A percentile compares a stretch with the other conserved stretches of the same genome.
Evolutionary conservation across 1,284 basidiomycete species (phyloP).

Genomic region (Pseudozyma tsukubaensis): DNA sequence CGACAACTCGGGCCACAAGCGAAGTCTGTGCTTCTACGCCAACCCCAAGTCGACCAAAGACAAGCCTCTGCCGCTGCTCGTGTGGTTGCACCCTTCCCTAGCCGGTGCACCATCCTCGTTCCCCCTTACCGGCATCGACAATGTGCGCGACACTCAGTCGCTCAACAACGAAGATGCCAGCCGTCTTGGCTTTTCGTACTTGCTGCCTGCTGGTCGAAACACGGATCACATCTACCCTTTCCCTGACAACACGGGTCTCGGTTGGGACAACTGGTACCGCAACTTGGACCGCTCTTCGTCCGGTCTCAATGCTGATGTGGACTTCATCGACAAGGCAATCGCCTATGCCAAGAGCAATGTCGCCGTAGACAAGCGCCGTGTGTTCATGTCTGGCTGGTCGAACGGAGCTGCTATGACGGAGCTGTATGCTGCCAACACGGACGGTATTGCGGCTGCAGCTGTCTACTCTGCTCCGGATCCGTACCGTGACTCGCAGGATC

Average conservation of each 20-base stretch:
- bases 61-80: slow-evolving; percentile 30
- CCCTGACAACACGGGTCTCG: slow-evolving; percentile 24
- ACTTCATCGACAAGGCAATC: slow-evolving; percentile 33
- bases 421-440: slow-evolving; percentile 26
- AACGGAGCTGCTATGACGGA: slow-evolving; percentile 21
- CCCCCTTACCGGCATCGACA: slow-evolving; percentile 25
- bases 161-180: slow-evolving; percentile 23
- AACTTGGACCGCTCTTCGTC: slow-evolving; percentile 37
- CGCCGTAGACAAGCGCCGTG: slow-evolving; percentile 18
- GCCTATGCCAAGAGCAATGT: slow-evolving; percentile 21
- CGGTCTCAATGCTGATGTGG: slow-evolving; percentile 29
- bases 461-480: slow-evolving; percentile 43
- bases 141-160: slow-evolving; percentile 22
- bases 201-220: slow-evolving; percentile 32
- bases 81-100: slow-evolving; percentile 28
- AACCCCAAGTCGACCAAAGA: slow-evolving; percentile 26
- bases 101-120: slow-evolving; percentile 6
- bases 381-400: slow-evolving; percentile 30
- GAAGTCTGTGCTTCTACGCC: slow-evolving; percentile 32
- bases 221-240: slow-evolving; percentile 28
- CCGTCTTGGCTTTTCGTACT: slow-evolving; percentile 30
- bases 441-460: slow-evolving; percentile 35
- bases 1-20: slow-evolving; percentile 16
- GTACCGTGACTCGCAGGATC: slow-evolving; percentile 39
- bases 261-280: slow-evolving; percentile 46